These are phyloP conservation scores for Suillus placidus DNA, from an alignment of 768 basidiomycete species.

Conservation along the genomic window DNA sequence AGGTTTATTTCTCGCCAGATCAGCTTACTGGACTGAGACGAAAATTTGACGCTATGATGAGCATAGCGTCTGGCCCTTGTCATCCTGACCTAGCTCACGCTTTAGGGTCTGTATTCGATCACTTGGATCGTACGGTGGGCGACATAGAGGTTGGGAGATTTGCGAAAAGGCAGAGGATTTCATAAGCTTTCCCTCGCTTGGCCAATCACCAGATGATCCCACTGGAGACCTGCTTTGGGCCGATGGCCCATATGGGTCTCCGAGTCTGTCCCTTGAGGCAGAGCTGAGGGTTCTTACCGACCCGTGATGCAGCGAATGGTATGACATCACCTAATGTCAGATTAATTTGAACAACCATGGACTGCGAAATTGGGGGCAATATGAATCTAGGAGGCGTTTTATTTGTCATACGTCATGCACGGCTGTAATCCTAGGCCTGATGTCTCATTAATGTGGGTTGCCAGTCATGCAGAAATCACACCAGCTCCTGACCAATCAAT, in stretches of 20 bases:
- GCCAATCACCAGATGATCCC: background rate
- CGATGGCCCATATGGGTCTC: background rate
- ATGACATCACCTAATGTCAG: background rate
- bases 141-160: constrained; percentile 29
- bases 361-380: constrained; percentile 6
- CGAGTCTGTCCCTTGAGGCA: background rate
- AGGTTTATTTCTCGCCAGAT: constrained; percentile 35
- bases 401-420: background rate
- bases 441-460: background rate
- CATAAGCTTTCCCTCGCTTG: constrained; percentile 11
- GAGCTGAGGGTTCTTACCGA: constrained; percentile 7
- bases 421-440: background rate
- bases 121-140: constrained; percentile 33
- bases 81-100: constrained; percentile 34
- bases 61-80: constrained; percentile 32
- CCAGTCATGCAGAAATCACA: background rate
- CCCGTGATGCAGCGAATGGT: constrained; percentile 2
- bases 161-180: constrained; percentile 31
- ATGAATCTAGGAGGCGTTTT: constrained; percentile 4
- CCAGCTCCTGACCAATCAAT: background rate
- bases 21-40: constrained; percentile 34
- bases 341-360: constrained; percentile 8
- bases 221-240: background rate
- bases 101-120: constrained; percentile 36
- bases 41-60: constrained; percentile 36